Evolutionary conservation across 768 basidiomycete genomes (phyloP).

Genomic region (Lactarius pseudohatsudake): DNA sequence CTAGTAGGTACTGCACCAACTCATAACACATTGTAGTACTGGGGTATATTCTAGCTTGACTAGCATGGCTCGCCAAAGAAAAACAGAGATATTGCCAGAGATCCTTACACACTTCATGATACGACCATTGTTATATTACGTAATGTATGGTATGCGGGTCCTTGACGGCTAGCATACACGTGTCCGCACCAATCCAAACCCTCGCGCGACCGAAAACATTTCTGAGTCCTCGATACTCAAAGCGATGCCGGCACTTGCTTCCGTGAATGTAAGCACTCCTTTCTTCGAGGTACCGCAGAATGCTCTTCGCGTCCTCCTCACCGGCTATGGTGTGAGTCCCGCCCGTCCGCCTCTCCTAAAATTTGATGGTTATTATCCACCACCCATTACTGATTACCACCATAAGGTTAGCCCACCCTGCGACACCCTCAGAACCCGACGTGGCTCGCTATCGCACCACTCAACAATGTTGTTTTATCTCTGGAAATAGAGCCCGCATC

Average conservation of each 20-base stretch:
- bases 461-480: conserved; percentile 55
- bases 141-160: neutral
- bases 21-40: too few species aligned
- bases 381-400: conserved; percentile 20
- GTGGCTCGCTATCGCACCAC: conserved; percentile 65
- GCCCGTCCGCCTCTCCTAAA: neutral
- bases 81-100: too few species aligned
- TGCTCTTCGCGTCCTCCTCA: conserved; percentile 45
- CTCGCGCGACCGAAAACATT: neutral
- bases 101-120: too few species aligned
- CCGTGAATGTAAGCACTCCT: conserved; percentile 10
- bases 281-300: conserved; percentile 28
- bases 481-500: conserved; percentile 24
- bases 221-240: neutral
- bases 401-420: conserved; percentile 32
- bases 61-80: too few species aligned
- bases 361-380: neutral
- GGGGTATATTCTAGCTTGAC: too few species aligned
- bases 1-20: too few species aligned
- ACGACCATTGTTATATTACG: neutral
- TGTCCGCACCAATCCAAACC: neutral
- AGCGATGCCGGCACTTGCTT: conserved; percentile 16
- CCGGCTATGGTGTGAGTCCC: conserved; percentile 53
- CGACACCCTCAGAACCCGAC: conserved; percentile 53
- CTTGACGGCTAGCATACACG: neutral